Conservation (phyloP, 768 basidiomycete genomes). For the Mycena venus region DNA sequence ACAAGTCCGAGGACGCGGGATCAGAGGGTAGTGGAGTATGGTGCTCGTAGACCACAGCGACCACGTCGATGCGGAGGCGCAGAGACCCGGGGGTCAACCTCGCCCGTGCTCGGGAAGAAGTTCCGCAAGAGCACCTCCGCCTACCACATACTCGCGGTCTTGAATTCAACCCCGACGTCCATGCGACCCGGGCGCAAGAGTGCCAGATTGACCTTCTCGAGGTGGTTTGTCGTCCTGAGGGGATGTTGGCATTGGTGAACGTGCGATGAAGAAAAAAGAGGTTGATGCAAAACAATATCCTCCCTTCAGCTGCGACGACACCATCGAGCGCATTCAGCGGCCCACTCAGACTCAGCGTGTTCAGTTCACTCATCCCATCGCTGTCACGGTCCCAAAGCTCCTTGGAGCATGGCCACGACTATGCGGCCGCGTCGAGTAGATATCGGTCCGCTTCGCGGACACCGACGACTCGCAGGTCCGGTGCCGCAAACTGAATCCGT, state of each 20-base stretch:
- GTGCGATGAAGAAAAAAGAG: neutral
- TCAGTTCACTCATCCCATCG: slow-evolving; percentile 79
- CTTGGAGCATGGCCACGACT: neutral
- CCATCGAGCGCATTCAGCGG: slow-evolving; percentile 89
- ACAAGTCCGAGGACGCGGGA: no score
- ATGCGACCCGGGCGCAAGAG: slow-evolving; percentile 92
- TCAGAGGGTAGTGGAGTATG: no score
- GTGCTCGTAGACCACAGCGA: slow-evolving; percentile 44
- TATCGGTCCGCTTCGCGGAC: no score
- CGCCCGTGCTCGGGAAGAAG: slow-evolving; percentile 87
- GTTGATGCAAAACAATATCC: slow-evolving; percentile 90
- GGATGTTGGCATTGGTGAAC: neutral
- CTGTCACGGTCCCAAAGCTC: slow-evolving; percentile 59
- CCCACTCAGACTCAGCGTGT: slow-evolving; percentile 86
- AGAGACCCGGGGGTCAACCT: slow-evolving; percentile 46
- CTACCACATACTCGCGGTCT: slow-evolving; percentile 87
- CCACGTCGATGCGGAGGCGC: slow-evolving; percentile 38
- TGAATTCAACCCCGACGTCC: slow-evolving; percentile 95
- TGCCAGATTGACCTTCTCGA: slow-evolving; percentile 92
- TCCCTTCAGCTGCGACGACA: slow-evolving; percentile 88
- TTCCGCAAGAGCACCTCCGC: slow-evolving; percentile 90
- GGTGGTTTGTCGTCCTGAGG: slow-evolving; percentile 86
- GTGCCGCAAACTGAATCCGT: no score
- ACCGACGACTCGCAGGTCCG: no score
- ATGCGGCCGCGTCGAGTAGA: no score